Percentiles rank a stretch among this genome's conserved stretches.
These are phyloP conservation scores for Sophora flavescens DNA, from an alignment of 306 rosid genomes.

Conservation along the genomic window DNA sequence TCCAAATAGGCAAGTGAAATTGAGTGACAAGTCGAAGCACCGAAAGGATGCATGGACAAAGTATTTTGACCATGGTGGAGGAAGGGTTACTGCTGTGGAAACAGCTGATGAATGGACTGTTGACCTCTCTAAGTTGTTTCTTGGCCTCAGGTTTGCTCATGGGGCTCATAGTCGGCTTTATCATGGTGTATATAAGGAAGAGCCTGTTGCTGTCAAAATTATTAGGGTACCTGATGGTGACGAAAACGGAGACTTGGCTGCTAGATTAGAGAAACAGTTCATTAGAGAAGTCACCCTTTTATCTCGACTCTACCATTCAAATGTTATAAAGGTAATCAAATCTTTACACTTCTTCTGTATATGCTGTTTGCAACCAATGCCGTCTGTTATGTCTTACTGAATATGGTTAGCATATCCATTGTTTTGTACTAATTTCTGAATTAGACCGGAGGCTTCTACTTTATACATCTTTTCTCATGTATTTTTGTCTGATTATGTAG, in stretches of 20 bases:
- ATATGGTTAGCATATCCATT: slow-evolving; percentile 12
- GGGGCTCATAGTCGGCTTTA: slow-evolving; percentile 96
- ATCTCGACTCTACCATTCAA: slow-evolving; percentile 78
- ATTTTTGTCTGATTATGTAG: slow-evolving; percentile 45
- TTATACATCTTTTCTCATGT: slow-evolving; percentile 30
- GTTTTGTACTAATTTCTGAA: slow-evolving; percentile 5
- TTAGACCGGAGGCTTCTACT: slow-evolving; percentile 32
- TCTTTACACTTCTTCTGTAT: slow-evolving; percentile 25
- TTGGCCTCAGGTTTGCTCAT: slow-evolving; percentile 93
- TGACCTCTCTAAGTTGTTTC: slow-evolving; percentile 80
- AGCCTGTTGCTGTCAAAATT: slow-evolving; percentile 87
- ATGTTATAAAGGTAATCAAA: slow-evolving; percentile 79
- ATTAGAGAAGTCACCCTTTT: slow-evolving; percentile 80
- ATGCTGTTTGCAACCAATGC: not conserved
- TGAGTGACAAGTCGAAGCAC: slow-evolving; percentile 50
- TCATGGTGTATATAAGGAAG: slow-evolving; percentile 82
- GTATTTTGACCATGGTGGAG: slow-evolving; percentile 76
- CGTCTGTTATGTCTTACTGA: slow-evolving; percentile 28
- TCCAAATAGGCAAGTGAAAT: slow-evolving; percentile 54
- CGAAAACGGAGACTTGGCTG: slow-evolving; percentile 67
- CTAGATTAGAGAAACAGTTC: slow-evolving; percentile 82
- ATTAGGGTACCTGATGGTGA: slow-evolving; percentile 83
- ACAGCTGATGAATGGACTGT: slow-evolving; percentile 76
- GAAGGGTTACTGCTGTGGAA: slow-evolving; percentile 79
- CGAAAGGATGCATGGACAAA: slow-evolving; percentile 80